A percentile compares a stretch with the other conserved stretches of the same genome.
These are phyloP conservation scores for Citrus sinensis DNA, from an alignment of 345 rosid species.

Conservation along the genomic window DVS_A1.0 CM039162.1:3190501-3191000, in stretches of 20 bases:
- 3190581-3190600: background rate
- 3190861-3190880: background rate
- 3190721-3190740: background rate
- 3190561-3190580: background rate
- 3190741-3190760: background rate
- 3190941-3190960: rapidly evolving
- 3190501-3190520: background rate
- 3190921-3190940: background rate
- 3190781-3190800: conserved; percentile 9
- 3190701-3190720: background rate
- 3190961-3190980: background rate
- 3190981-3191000: background rate
- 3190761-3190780: background rate
- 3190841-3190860: background rate
- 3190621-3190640: background rate
- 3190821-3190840: background rate
- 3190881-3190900: background rate
- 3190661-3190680: background rate
- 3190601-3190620: background rate
- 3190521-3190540: conserved; percentile 4
- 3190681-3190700: background rate
- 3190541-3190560: conserved; percentile 1
- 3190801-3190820: background rate
- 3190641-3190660: background rate
- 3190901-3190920: background rate